Base-by-base conservation (phyloP, 2,329 filamentous ascomycete species). In the Aureobasidium sp. region DNA sequence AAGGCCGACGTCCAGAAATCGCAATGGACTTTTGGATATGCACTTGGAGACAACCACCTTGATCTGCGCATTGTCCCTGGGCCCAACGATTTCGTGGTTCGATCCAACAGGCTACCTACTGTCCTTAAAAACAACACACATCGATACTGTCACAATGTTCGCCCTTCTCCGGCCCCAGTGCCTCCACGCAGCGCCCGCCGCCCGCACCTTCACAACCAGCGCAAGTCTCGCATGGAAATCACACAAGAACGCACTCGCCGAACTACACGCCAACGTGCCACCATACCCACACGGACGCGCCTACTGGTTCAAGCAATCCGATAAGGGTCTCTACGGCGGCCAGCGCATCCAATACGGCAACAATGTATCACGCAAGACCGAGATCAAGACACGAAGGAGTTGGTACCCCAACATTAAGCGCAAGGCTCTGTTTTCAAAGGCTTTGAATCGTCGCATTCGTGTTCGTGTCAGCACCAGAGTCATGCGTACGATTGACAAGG, bases 271-370 rank as follows among this genome's bases (percentile, higher is more conserved):
- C 23, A 67, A 69, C 48, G 56, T 81, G 11, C 84, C 83, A 27
- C 71, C 76, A 58, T 96, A 96, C 78, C 93, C 93, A 1, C 91
- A 93, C 79, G 92, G 92, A 56, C 86, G 87, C 63, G 87, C 90
- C 65, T 83, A 77, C 69, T 82, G 90, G 70, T 96, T 93, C 86
- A 95, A 95, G 81, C 93, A 96, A 80, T 90, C 91, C 71, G 93
- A 94, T 83, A 85, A 69, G 31, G 77, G 77, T 38, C 74, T 79
- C 20, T 79, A 79, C 69, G 93, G 91, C 71, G 80, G 80, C 47
- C 83, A 88, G 69, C 88, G 88, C 74, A 91, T 95, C 76, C 92
- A 90, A 59, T 94, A 92, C 79, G 93, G 93, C 77, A 94, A 95
- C 87, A 91, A 88, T 71, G 89, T 95, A 59, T 89, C 89, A 51